These are phyloP conservation scores for Helminthosporium solani DNA, from an alignment of 2,329 filamentous ascomycete species.

Conservation along the genomic window DNA sequence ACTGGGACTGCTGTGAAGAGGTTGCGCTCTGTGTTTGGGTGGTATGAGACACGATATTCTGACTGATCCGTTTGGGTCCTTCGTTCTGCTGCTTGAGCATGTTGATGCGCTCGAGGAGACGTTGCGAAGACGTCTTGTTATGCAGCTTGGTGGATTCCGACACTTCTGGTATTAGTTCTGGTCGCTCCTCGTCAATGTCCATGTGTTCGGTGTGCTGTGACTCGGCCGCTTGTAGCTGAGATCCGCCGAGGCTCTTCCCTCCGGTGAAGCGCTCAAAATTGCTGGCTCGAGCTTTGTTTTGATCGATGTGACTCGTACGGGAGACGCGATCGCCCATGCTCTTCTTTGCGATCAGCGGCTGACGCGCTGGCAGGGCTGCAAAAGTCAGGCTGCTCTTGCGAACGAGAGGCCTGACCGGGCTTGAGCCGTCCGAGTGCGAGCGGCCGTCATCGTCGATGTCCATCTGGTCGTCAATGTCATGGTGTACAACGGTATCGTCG, in stretches of 20 bases:
- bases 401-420: slow-evolving; percentile 72
- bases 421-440: slow-evolving; percentile 69
- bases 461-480: slow-evolving; percentile 42
- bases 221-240: slow-evolving; percentile 35
- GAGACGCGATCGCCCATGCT: slow-evolving; percentile 73
- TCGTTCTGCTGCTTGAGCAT: slow-evolving; percentile 59
- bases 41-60: slow-evolving; percentile 36
- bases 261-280: slow-evolving; percentile 73
- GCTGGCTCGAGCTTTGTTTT: slow-evolving; percentile 62
- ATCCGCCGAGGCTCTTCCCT: slow-evolving; percentile 63
- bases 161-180: slow-evolving; percentile 45
- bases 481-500: slow-evolving; percentile 33
- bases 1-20: slow-evolving; percentile 46
- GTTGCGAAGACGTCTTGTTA: slow-evolving; percentile 90
- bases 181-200: slow-evolving; percentile 51
- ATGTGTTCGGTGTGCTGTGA: slow-evolving; percentile 48
- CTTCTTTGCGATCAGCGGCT: slow-evolving; percentile 81
- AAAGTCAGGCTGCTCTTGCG: slow-evolving; percentile 96
- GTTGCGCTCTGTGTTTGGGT: slow-evolving; percentile 26
- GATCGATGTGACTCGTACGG: slow-evolving; percentile 75
- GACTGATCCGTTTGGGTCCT: slow-evolving; percentile 39
- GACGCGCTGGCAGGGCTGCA: slow-evolving; percentile 85
- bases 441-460: slow-evolving; percentile 55
- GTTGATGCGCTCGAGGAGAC: slow-evolving; percentile 89
- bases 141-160: slow-evolving; percentile 60